phyloP scores from a whole-genome alignment of 805 yeast species.

The Cyberlindnera euphorbiae region DNA sequence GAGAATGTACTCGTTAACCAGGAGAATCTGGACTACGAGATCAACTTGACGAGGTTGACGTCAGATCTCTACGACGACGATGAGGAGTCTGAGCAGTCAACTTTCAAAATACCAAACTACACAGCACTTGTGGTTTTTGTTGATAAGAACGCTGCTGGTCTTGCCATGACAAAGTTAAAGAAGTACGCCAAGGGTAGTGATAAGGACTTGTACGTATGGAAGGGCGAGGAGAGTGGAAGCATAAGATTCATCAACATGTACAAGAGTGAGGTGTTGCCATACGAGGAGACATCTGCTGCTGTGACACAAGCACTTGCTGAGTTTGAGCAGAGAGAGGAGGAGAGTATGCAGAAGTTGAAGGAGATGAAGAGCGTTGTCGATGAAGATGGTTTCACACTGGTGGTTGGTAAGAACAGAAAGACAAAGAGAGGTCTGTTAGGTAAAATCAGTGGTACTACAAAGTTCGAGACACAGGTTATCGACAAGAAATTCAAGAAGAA shows the following conservation, averaged over 20 bases:
- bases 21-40: constrained; percentile 39
- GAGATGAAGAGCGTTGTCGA: constrained; percentile 64
- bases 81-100: constrained; percentile 23
- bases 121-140: constrained; percentile 72
- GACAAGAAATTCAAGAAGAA: constrained; percentile 56
- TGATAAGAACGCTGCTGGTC: constrained; percentile 60
- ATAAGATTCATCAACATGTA: constrained; percentile 39
- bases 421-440: constrained; percentile 69
- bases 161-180: constrained; percentile 62
- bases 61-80: constrained; percentile 44
- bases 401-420: constrained; percentile 82
- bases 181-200: constrained; percentile 41
- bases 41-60: constrained; percentile 55
- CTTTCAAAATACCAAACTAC: constrained; percentile 58
- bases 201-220: constrained; percentile 29
- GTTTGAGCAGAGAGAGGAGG: constrained; percentile 68
- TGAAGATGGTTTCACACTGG: constrained; percentile 91
- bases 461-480: constrained; percentile 27
- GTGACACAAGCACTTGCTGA: constrained; percentile 57
- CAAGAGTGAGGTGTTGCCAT: constrained; percentile 36
- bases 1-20: constrained; percentile 43
- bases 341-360: constrained; percentile 48
- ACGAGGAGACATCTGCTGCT: constrained; percentile 46
- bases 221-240: constrained; percentile 28
- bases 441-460: constrained; percentile 38